Conservation (phyloP, 257 asterid species). For the Nicotiana obtusifolia region DNA sequence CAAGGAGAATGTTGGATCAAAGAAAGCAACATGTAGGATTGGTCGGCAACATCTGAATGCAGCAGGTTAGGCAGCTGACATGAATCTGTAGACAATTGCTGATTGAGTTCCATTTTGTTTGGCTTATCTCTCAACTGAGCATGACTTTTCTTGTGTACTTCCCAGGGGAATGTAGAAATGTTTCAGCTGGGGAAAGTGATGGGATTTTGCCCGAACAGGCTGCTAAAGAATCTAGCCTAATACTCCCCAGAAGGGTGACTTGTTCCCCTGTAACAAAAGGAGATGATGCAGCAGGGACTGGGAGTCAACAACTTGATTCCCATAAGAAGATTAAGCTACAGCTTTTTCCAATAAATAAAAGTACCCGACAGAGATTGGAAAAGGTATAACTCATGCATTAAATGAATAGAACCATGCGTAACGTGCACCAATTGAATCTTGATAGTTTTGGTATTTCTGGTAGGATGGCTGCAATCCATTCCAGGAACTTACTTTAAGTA, state of each 20-base stretch:
- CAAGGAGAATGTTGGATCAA: neutral
- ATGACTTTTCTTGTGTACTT: neutral
- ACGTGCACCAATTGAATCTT: neutral
- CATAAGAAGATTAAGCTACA: constrained; percentile 71
- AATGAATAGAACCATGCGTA: neutral
- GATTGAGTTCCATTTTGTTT: neutral
- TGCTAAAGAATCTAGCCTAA: constrained; percentile 1
- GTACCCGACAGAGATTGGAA: constrained; percentile 53
- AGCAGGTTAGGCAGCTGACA: constrained; percentile 19
- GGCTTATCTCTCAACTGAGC: neutral
- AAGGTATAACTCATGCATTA: constrained; percentile 39
- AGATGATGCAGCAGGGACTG: constrained; percentile 26
- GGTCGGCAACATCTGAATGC: constrained; percentile 6
- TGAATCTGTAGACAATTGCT: neutral
- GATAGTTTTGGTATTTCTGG: constrained; percentile 16
- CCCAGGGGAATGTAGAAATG: constrained; percentile 3
- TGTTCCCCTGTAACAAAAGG: constrained; percentile 23
- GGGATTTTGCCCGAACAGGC: neutral
- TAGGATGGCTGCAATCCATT: constrained; percentile 88
- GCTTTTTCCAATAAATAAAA: constrained; percentile 67
- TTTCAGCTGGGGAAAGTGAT: neutral
- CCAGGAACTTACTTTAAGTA: constrained; percentile 73
- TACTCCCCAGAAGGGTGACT: constrained; percentile 5
- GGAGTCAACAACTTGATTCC: constrained; percentile 29
- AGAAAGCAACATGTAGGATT: constrained; percentile 13